Evolutionary conservation across 2,329 filamentous ascomycete species (phyloP).

Genomic region (Colletotrichum phormii): DNA sequence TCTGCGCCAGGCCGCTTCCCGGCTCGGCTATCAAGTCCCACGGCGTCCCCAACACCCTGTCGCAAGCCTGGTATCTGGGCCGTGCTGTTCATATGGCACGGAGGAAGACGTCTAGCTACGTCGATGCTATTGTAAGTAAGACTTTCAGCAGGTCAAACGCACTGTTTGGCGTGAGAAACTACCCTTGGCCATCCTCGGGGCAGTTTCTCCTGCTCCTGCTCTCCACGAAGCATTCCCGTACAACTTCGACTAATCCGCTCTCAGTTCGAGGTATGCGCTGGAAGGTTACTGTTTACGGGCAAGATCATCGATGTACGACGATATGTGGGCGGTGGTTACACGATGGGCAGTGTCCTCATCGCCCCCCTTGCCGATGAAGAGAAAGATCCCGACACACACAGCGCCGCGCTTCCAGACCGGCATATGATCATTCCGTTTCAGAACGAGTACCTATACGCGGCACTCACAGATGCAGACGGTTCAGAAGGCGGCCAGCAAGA

Average conservation of each 20-base stretch:
- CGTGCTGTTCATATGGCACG: constrained; percentile 46
- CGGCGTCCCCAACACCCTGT: constrained; percentile 48
- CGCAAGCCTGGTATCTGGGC: constrained; percentile 49
- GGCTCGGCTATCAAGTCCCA: constrained; percentile 48
- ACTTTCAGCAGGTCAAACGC: too few relatives aligned
- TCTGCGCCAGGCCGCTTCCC: constrained; percentile 48
- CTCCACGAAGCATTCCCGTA: not conserved
- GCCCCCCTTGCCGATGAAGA: constrained; percentile 46
- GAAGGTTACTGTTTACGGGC: constrained; percentile 50
- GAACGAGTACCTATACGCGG: constrained; percentile 55
- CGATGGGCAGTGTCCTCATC: constrained; percentile 52
- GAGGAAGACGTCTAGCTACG: constrained; percentile 42
- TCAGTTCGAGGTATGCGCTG: not conserved
- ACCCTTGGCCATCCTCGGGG: too few relatives aligned
- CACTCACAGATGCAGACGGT: constrained; percentile 45
- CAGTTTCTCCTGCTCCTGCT: not conserved
- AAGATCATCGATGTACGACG: constrained; percentile 55
- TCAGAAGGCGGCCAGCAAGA: constrained; percentile 43
- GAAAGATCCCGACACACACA: constrained; percentile 37
- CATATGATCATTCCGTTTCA: constrained; percentile 55
- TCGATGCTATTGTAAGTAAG: constrained; percentile 40
- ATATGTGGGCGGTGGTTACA: constrained; percentile 53
- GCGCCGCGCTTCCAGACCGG: constrained; percentile 34
- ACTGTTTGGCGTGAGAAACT: too few relatives aligned
- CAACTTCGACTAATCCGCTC: not conserved